These are phyloP conservation scores for Nepenthes alata DNA, from an alignment of 179 eudicot species.

Conservation along the genomic window DNA sequence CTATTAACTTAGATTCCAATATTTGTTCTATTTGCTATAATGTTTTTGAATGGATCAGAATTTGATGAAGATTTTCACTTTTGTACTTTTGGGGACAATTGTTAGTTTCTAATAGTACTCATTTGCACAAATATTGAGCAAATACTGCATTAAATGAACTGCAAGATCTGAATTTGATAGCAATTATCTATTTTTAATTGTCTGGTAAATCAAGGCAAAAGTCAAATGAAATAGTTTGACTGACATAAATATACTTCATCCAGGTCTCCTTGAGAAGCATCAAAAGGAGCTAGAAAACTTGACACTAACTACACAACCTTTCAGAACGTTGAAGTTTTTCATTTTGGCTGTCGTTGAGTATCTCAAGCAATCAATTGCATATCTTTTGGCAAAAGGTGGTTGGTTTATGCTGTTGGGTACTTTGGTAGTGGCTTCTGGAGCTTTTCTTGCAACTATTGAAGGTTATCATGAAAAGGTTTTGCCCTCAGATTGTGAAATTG, in stretches of 20 bases:
- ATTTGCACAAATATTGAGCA: not conserved
- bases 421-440: constrained; percentile 24
- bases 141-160: not conserved
- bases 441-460: constrained; percentile 42
- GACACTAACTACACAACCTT: constrained; percentile 62
- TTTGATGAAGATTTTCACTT: not conserved
- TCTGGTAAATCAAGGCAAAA: not conserved
- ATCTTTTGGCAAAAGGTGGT: constrained; percentile 55
- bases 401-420: constrained; percentile 51
- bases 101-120: too few species aligned
- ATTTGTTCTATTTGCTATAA: too few species aligned
- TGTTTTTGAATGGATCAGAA: too few species aligned
- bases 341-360: constrained; percentile 51
- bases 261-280: constrained; percentile 62
- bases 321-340: constrained; percentile 63
- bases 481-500: too few species aligned
- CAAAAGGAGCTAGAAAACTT: constrained; percentile 64
- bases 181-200: not conserved
- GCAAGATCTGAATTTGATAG: not conserved
- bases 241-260: constrained; percentile 15
- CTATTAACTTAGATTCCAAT: too few species aligned
- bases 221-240: not conserved
- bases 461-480: constrained; percentile 89
- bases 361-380: constrained; percentile 34
- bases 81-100: not conserved